Base-by-base conservation (phyloP, 192 early-diverging fungal species). In the Cladochytrium replicatum region DNA sequence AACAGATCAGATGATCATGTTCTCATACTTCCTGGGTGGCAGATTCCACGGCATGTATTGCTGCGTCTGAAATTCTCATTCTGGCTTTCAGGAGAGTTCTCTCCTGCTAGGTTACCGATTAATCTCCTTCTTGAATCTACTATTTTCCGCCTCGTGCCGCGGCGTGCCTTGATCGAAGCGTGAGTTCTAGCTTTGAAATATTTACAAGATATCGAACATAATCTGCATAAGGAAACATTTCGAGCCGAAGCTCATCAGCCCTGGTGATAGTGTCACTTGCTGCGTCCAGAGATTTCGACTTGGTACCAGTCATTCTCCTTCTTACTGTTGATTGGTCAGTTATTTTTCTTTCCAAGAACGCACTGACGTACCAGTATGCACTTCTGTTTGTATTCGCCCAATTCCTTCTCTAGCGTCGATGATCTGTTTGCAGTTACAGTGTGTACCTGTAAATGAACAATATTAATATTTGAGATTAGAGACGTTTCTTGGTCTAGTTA, bases 301-400 rank as follows among this genome's bases (percentile, higher is more conserved):
- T 65, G 48, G 50, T 72, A 75, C 72, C 72, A 75, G n/a, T 67
- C 68, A 48, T 75, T 75, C 41, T 75, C 72, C 8, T 43, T 34
- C 34, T 75, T 75, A 43, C 71, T 73, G 31, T 15, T 21, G 19
- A 11, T 30, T 23, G 7, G 46, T 9, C 15, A 6, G 30, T 13
- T 8, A 49, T 19, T 11, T 11, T 5, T 17, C 31, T 13, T 5
- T 13, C 6, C 26, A 43, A 17, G 4, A 11, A 11, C 5, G 17
- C 0, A 5, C 7, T n/a, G n/a, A 38, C 58, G 40, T 61, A 74
- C 71, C 68, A 65, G 32, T 49, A 41, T 3, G 51, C 68, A 74
- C 54, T 68, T 67, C 15, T 41, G 29, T 40, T 72, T 71, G 52
- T 66, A 75, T 28, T 57, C 53, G 2, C 19, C 59, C 1, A 75